A percentile compares a stretch with the other conserved stretches of the same genome.
phyloP scores from a whole-genome alignment of 768 basidiomycete genomes.

The Trametes cubensis region DNA sequence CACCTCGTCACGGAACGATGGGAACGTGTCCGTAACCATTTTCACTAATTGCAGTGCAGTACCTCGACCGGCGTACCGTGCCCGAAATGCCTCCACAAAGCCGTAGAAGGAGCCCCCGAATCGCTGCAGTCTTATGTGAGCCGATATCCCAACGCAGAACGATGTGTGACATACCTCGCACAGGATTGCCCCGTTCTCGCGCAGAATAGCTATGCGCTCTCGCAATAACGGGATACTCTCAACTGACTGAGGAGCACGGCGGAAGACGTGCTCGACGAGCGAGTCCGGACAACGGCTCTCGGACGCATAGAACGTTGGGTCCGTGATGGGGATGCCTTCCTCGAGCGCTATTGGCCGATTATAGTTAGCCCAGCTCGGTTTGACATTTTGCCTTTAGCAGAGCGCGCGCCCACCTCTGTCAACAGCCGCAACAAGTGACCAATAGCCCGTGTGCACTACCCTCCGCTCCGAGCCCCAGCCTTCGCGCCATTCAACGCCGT shows the following conservation, averaged over 20 bases:
- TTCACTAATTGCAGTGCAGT: slow-evolving; percentile 75
- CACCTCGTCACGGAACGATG: slow-evolving; percentile 74
- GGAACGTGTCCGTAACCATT: slow-evolving; percentile 69
- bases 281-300: slow-evolving; percentile 69
- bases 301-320: slow-evolving; percentile 79
- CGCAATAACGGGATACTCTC: slow-evolving; percentile 72
- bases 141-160: neutral
- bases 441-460: slow-evolving; percentile 78
- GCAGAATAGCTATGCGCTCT: slow-evolving; percentile 76
- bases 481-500: slow-evolving; percentile 76
- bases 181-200: slow-evolving; percentile 74
- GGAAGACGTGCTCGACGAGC: slow-evolving; percentile 69
- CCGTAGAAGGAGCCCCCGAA: slow-evolving; percentile 73
- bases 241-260: slow-evolving; percentile 53
- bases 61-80: slow-evolving; percentile 52
- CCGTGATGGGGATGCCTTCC: slow-evolving; percentile 74
- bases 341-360: slow-evolving; percentile 59
- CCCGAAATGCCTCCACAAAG: slow-evolving; percentile 65
- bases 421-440: slow-evolving; percentile 84
- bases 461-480: slow-evolving; percentile 60
- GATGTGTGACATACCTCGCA: slow-evolving; percentile 53
- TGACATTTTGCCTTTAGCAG: neutral
- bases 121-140: slow-evolving; percentile 41
- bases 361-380: neutral
- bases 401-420: slow-evolving; percentile 60